Evolutionary conservation across 208 protist species (phyloP).

Genomic region (Trypanosoma caninum): DNA sequence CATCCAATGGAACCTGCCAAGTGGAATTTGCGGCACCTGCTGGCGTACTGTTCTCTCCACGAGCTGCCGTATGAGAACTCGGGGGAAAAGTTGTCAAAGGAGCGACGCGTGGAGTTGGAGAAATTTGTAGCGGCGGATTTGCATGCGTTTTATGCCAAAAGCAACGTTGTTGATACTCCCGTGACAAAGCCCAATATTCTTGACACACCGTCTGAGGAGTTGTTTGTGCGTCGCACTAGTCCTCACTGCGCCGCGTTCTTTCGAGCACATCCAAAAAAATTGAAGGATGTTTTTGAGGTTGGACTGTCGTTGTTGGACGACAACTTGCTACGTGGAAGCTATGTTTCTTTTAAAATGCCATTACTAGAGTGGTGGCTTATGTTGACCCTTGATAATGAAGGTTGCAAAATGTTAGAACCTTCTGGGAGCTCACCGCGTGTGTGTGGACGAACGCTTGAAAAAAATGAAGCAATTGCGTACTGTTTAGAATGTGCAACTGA

Average conservation of each 20-base stretch:
- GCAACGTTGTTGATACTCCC: slow-evolving; percentile 4
- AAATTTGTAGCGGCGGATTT: slow-evolving; percentile 18
- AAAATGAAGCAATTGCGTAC: slow-evolving; percentile 66
- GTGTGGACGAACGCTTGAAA: slow-evolving; percentile 49
- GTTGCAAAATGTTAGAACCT: slow-evolving; percentile 6
- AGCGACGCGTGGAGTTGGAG: slow-evolving; percentile 8
- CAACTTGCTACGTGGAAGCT: slow-evolving; percentile 6
- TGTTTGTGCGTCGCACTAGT: slow-evolving; percentile 29
- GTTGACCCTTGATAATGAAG: slow-evolving; percentile 16
- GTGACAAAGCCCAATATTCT: slow-evolving; percentile 23
- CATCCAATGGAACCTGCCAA: slow-evolving; percentile 38
- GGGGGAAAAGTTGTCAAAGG: slow-evolving; percentile 21
- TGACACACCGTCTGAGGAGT: slow-evolving; percentile 1
- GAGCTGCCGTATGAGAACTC: slow-evolving; percentile 10
- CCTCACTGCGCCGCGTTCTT: slow-evolving; percentile 30
- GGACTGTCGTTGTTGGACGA: slow-evolving; percentile 35
- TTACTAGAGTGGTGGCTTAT: slow-evolving; percentile 41
- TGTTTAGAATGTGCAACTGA: slow-evolving; percentile 89
- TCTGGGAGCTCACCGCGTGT: slow-evolving; percentile 1
- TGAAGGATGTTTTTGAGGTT: slow-evolving; percentile 33
- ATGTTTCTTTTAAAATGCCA: slow-evolving; percentile 24
- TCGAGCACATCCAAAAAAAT: slow-evolving; percentile 30
- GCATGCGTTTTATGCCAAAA: slow-evolving; percentile 11
- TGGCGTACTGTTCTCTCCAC: slow-evolving; percentile 34
- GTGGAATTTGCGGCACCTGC: slow-evolving; percentile 42